Base-by-base conservation (phyloP, 2,329 filamentous ascomycete species). In the Polytolypa hystricis region DNA sequence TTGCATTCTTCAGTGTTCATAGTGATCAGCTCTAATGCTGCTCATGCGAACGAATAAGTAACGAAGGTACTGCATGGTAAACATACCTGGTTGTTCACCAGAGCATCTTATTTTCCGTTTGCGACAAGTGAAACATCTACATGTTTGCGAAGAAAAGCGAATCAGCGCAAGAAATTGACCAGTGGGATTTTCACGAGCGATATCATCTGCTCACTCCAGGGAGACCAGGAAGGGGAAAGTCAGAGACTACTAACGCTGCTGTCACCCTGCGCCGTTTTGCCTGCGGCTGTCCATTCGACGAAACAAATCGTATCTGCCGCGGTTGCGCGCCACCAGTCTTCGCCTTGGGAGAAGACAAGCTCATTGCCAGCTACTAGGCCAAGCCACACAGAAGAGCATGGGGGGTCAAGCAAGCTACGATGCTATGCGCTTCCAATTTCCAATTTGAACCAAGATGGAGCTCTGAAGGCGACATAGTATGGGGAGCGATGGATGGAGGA, bases 211-310 rank as follows among this genome's bases (percentile, higher is more conserved):
- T 7, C n/a, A 28, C 7, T 19, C 4, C 9, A 8, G 8, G 35
- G 16, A 29, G 31, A 42, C 32, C 12, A 20, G 31, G 27, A 20
- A 28, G 20, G 23, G 33, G 31, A 34, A 44, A 36, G 32, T 30
- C 20, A 25, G 17, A 30, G 14, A 35, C 8, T 18, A 71, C 77
- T 60, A 69, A 83, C 75, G 83, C 83, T 51, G 82, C 79, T 61
- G 79, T 84, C 52, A 89, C 83, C 50, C 83, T 71, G 54, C 83
- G 73, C 49, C 82, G 70, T 61, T 87, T 89, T 17, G 80, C 79
- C 43, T 83, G 81, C 33, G 83, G 83, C 46, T 84, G 80, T 43
- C 83, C 82, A 61, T 86, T 81, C 51, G 79, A 85, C 46, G 84
- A 82, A 49, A 89, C 82, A 57, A 87, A 89, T 49, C 82, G 79